Evolutionary conservation across 805 yeast genomes (phyloP).

Genomic region (Candida taoyuanica): DNA sequence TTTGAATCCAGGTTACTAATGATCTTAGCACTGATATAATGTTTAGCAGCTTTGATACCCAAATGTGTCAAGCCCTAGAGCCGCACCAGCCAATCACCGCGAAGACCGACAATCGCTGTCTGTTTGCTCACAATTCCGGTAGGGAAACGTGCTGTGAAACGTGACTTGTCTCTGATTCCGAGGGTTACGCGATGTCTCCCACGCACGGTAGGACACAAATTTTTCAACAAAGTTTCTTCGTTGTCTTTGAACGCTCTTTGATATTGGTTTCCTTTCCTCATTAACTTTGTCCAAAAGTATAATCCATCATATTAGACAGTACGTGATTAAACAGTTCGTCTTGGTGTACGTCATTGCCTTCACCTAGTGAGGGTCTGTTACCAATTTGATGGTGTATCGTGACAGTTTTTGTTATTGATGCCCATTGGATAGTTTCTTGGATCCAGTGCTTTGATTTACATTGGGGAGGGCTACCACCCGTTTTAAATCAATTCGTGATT

Average conservation of each 20-base stretch:
- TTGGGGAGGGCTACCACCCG: conserved; percentile 6
- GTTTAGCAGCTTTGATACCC: too few species aligned
- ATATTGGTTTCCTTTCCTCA: conserved; percentile 25
- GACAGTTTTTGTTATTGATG: conserved; percentile 10
- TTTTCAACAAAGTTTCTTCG: too few species aligned
- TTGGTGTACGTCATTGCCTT: conserved; percentile 10
- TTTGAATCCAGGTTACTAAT: too few species aligned
- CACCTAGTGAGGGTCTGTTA: conserved; percentile 8
- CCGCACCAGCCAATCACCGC: too few species aligned
- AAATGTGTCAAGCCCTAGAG: too few species aligned
- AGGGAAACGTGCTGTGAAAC: too few species aligned
- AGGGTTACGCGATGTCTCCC: neutral
- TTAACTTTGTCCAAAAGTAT: conserved; percentile 63
- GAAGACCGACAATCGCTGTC: too few species aligned
- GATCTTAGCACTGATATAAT: too few species aligned
- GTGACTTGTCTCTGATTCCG: neutral
- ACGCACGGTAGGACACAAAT: conserved; percentile 1
- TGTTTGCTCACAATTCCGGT: too few species aligned
- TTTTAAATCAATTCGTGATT: conserved; percentile 21
- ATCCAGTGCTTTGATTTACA: conserved; percentile 8
- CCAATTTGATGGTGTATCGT: neutral
- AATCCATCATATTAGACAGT: conserved; percentile 69
- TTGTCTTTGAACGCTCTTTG: too few species aligned
- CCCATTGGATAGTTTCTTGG: neutral
- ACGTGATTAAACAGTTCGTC: conserved; percentile 33